phyloP scores from a whole-genome alignment of 192 early-diverging fungal species.

The Tieghemiomyces parasiticus region DNA sequence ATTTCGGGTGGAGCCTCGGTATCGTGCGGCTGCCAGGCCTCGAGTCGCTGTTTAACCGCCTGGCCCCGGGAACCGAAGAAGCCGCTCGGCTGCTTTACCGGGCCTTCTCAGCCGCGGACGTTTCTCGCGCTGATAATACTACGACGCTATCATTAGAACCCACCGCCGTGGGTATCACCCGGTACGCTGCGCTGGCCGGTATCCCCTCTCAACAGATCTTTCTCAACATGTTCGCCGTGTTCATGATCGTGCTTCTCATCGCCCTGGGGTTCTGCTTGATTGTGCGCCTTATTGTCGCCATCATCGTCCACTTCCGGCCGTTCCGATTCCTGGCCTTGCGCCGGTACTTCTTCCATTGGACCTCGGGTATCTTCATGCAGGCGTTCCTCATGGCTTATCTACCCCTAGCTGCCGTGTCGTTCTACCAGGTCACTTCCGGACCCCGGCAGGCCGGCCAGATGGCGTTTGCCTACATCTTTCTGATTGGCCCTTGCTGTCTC shows the following conservation, averaged over 20 bases:
- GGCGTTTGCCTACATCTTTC: conserved; percentile 5
- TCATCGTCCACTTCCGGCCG: not conserved
- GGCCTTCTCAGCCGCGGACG: no score
- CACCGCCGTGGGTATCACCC: conserved; percentile 2
- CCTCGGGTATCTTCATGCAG: not conserved
- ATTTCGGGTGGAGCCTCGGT: conserved; percentile 6
- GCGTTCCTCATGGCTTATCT: not conserved
- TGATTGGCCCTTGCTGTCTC: not conserved
- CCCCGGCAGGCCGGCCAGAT: conserved; percentile 1
- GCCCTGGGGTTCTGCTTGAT: conserved; percentile 1
- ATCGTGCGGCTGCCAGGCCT: conserved; percentile 1
- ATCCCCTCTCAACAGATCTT: conserved; percentile 5
- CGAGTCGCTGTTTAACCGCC: not conserved
- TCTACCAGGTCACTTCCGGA: not conserved
- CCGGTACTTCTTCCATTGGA: conserved; percentile 6
- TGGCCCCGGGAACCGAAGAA: not conserved
- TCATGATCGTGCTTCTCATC: not conserved
- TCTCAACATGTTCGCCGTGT: not conserved
- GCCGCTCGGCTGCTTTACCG: not conserved
- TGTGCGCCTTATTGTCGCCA: not conserved
- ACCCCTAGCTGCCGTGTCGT: conserved; percentile 4
- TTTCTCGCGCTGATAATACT: no score
- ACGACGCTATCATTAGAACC: not conserved
- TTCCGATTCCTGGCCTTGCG: conserved; percentile 8
- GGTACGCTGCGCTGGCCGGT: conserved; percentile 5